Percentiles rank a stretch among this genome's conserved stretches.
These are phyloP conservation scores for Fusarium chaquense DNA, from an alignment of 2,329 filamentous ascomycete species.

Conservation along the genomic window DNA sequence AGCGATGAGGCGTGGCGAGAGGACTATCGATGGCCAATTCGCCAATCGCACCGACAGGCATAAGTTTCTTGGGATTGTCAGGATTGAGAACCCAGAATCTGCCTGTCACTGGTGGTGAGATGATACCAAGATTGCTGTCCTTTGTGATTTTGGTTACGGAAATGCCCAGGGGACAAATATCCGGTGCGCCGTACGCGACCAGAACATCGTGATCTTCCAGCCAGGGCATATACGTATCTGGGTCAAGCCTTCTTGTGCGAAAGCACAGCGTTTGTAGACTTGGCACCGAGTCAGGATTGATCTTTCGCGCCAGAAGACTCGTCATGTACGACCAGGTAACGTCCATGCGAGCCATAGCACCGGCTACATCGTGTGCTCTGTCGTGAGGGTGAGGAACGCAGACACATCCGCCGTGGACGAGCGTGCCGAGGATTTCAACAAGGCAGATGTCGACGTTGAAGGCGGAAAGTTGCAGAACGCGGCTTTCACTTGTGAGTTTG, in stretches of 20 bases:
- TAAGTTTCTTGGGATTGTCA: slow-evolving; percentile 62
- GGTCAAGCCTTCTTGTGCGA: slow-evolving; percentile 63
- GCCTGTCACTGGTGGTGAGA: slow-evolving; percentile 62
- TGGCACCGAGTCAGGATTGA: slow-evolving; percentile 54
- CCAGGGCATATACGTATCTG: slow-evolving; percentile 63
- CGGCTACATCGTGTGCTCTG: slow-evolving; percentile 62
- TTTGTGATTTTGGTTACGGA: slow-evolving; percentile 60
- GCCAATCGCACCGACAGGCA: slow-evolving; percentile 66
- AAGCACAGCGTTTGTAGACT: slow-evolving; percentile 59
- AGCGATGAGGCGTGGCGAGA: slow-evolving; percentile 52
- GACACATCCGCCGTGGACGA: slow-evolving; percentile 69
- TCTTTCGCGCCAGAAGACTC: slow-evolving; percentile 65
- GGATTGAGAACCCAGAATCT: slow-evolving; percentile 66
- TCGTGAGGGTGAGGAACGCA: slow-evolving; percentile 67
- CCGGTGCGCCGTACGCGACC: slow-evolving; percentile 64
- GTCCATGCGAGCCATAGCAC: slow-evolving; percentile 62
- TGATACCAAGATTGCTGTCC: slow-evolving; percentile 55
- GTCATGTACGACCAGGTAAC: slow-evolving; percentile 69
- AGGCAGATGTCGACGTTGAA: slow-evolving; percentile 67
- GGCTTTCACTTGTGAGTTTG: slow-evolving; percentile 62
- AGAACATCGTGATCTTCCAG: slow-evolving; percentile 59
- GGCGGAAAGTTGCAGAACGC: slow-evolving; percentile 68
- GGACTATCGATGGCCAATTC: slow-evolving; percentile 71
- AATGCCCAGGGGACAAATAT: slow-evolving; percentile 64
- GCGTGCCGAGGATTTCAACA: slow-evolving; percentile 63